phyloP scores from a whole-genome alignment of 2,329 filamentous ascomycete species.

The Laburnicola sp. region DNA sequence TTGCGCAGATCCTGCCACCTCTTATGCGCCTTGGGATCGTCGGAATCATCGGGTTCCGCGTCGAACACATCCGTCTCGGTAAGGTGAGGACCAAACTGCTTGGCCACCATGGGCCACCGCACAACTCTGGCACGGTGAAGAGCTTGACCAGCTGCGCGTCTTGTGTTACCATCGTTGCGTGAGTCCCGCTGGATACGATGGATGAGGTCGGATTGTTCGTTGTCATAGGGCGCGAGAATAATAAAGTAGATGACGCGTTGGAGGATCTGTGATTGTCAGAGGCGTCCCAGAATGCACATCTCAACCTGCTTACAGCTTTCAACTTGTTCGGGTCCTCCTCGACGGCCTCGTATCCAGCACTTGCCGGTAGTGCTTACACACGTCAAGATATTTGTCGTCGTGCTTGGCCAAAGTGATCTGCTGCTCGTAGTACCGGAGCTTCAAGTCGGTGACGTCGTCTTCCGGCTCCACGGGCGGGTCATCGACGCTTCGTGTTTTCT shows the following conservation, averaged over 20 bases:
- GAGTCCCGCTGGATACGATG: slow-evolving; percentile 88
- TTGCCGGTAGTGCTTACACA: slow-evolving; percentile 97
- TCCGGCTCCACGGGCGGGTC: slow-evolving; percentile 73
- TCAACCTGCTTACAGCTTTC: slow-evolving; percentile 67
- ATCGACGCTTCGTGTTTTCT: slow-evolving; percentile 76
- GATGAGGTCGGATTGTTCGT: slow-evolving; percentile 95
- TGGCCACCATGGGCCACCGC: slow-evolving; percentile 93
- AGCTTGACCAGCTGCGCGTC: slow-evolving; percentile 88
- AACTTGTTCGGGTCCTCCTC: slow-evolving; percentile 87
- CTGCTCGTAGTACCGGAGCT: slow-evolving; percentile 95
- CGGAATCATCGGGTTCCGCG: slow-evolving; percentile 62
- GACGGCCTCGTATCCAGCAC: slow-evolving; percentile 95
- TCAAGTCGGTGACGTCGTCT: slow-evolving; percentile 94
- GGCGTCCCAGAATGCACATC: neutral
- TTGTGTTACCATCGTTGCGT: slow-evolving; percentile 75
- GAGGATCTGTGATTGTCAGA: slow-evolving; percentile 63
- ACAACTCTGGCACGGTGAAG: slow-evolving; percentile 93
- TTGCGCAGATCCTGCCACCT: slow-evolving; percentile 95
- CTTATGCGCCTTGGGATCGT: slow-evolving; percentile 78
- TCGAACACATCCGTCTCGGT: slow-evolving; percentile 90
- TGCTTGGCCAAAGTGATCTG: slow-evolving; percentile 96
- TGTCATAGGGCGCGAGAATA: slow-evolving; percentile 94
- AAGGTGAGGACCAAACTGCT: slow-evolving; percentile 85
- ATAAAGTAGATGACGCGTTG: slow-evolving; percentile 97
- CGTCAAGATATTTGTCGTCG: slow-evolving; percentile 95